Evolutionary conservation across 2,329 filamentous ascomycete species (phyloP).

Genomic region (Canariomyces notabilis): DNA sequence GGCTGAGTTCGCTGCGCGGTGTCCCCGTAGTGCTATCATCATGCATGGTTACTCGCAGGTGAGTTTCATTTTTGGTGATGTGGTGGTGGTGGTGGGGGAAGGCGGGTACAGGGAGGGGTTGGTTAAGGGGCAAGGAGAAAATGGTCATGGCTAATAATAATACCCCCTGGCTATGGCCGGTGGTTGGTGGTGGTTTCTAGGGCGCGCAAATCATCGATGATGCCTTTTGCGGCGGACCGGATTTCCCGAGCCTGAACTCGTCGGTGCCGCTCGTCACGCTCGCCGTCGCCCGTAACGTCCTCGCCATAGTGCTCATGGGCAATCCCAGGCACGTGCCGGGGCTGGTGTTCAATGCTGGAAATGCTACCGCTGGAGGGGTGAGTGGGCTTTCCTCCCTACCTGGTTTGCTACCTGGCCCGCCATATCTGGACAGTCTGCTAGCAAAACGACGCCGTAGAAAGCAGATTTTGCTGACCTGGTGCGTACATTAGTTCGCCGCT

Average conservation of each 20-base stretch:
- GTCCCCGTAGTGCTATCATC: constrained; percentile 50
- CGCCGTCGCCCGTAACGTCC: constrained; percentile 45
- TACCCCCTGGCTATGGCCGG: too few relatives aligned
- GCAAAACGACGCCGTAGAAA: too few relatives aligned
- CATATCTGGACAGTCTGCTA: too few relatives aligned
- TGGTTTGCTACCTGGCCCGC: constrained; percentile 38
- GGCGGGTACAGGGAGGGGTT: constrained; percentile 11
- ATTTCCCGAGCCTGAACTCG: constrained; percentile 44
- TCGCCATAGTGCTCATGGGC: constrained; percentile 56
- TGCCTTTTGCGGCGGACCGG: constrained; percentile 52
- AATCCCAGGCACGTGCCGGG: constrained; percentile 50
- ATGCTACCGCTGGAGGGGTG: constrained; percentile 51
- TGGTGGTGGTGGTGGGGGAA: not conserved
- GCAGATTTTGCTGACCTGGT: too few relatives aligned
- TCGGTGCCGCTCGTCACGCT: constrained; percentile 38
- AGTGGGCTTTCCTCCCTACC: constrained; percentile 34
- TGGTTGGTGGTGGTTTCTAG: constrained; percentile 28
- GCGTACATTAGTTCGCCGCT: constrained; percentile 45
- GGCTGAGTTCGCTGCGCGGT: constrained; percentile 46
- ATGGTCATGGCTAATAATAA: too few relatives aligned
- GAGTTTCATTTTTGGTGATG: not conserved
- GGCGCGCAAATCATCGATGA: constrained; percentile 59
- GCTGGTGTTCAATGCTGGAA: constrained; percentile 53
- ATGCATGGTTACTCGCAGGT: constrained; percentile 59
- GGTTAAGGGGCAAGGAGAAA: not conserved